These are phyloP conservation scores for Leccinum solheimii DNA, from an alignment of 1,284 basidiomycete genomes.

Conservation along the genomic window DNA sequence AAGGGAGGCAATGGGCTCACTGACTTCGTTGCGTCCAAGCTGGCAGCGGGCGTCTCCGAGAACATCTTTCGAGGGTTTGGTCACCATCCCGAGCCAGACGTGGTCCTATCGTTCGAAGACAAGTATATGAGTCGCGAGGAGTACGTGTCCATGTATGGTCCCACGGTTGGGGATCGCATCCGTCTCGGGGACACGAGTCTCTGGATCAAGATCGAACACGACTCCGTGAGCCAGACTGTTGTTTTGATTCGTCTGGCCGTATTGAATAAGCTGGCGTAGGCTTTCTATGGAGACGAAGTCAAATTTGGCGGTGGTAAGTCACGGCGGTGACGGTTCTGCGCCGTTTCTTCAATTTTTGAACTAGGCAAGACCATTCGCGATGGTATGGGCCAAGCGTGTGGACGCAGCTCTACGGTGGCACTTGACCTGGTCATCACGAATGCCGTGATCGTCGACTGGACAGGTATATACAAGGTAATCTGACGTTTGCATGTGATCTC, in stretches of 20 bases:
- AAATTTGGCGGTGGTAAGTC: constrained; percentile 91
- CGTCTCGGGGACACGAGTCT: constrained; percentile 87
- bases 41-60: constrained; percentile 14
- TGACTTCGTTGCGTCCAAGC: constrained; percentile 43
- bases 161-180: constrained; percentile 89
- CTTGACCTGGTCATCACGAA: constrained; percentile 96
- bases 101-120: constrained; percentile 47
- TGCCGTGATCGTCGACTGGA: constrained; percentile 93
- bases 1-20: constrained; percentile 83
- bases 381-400: constrained; percentile 93
- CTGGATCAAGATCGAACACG: constrained; percentile 92
- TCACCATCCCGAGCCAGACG: constrained; percentile 62
- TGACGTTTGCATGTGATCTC: not conserved
- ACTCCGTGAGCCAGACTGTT: constrained; percentile 55
- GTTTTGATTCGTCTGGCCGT: not conserved
- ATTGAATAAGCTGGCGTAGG: constrained; percentile 39
- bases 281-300: constrained; percentile 90
- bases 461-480: constrained; percentile 87
- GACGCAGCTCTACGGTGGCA: constrained; percentile 63
- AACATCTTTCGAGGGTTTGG: constrained; percentile 50
- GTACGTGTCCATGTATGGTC: constrained; percentile 93
- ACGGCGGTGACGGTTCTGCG: constrained; percentile 8
- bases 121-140: constrained; percentile 60
- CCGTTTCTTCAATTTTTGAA: not conserved
- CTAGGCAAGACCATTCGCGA: constrained; percentile 91